phyloP scores from a whole-genome alignment of 495 filamentous ascomycete genomes.

The Glonium stellatum region DNA sequence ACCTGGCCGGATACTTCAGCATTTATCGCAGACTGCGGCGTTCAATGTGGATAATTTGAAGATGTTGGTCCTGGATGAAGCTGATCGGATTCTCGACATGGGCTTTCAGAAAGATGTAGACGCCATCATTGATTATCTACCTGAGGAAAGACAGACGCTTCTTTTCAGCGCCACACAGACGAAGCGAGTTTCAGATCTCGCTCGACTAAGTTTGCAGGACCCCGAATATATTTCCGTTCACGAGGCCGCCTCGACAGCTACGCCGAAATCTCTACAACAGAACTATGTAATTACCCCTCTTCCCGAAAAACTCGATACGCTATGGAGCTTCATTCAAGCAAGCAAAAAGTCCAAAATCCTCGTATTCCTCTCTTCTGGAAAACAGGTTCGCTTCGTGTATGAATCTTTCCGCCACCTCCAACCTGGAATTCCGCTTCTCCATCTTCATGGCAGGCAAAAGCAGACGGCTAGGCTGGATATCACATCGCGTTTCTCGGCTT shows the following conservation, averaged over 20 bases:
- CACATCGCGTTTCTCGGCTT: conserved; percentile 67
- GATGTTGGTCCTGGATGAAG: conserved; percentile 92
- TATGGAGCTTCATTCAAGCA: conserved; percentile 83
- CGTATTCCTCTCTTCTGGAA: conserved; percentile 88
- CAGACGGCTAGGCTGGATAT: conserved; percentile 82
- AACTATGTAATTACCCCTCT: conserved; percentile 82
- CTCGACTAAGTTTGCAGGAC: conserved; percentile 76
- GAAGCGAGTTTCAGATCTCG: conserved; percentile 85
- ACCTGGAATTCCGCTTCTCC: conserved; percentile 89
- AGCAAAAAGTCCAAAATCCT: conserved; percentile 89
- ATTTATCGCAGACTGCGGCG: conserved; percentile 86
- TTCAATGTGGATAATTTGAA: conserved; percentile 87
- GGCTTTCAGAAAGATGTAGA: conserved; percentile 89
- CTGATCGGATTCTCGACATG: conserved; percentile 96
- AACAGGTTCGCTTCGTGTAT: conserved; percentile 92
- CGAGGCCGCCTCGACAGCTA: conserved; percentile 71
- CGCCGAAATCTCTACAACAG: conserved; percentile 77
- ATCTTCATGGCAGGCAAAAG: conserved; percentile 92
- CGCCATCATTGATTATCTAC: conserved; percentile 88
- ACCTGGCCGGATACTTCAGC: conserved; percentile 89
- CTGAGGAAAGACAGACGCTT: conserved; percentile 79
- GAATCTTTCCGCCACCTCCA: conserved; percentile 90
- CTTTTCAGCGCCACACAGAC: conserved; percentile 96
- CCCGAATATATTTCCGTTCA: conserved; percentile 95
- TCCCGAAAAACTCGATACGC: conserved; percentile 77